phyloP scores from a whole-genome alignment of 768 basidiomycete species.

The Trametes cingulata region DNA sequence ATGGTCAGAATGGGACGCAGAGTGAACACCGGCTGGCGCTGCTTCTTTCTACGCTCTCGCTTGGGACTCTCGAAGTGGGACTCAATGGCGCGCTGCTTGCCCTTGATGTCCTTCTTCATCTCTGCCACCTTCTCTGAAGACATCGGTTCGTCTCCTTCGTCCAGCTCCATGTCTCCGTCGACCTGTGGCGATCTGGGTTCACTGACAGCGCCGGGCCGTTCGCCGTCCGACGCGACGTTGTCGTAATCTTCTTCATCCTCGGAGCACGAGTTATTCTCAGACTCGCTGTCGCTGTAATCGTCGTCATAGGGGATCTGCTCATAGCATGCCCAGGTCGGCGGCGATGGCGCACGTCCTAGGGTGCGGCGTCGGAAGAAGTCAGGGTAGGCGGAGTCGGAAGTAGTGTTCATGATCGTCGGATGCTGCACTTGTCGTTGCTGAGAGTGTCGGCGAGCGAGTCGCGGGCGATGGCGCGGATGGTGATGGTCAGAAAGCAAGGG shows the following conservation, averaged over 20 bases:
- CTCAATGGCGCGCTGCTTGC: conserved; percentile 79
- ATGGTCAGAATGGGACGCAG: conserved; percentile 85
- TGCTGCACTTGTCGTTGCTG: conserved; percentile 9
- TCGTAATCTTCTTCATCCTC: conserved; percentile 73
- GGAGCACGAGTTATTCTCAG: conserved; percentile 66
- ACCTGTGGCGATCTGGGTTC: conserved; percentile 32
- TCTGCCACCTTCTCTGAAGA: conserved; percentile 41
- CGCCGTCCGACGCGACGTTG: conserved; percentile 29
- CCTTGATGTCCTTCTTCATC: conserved; percentile 65
- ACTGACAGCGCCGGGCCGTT: conserved; percentile 29
- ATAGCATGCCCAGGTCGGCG: conserved; percentile 88
- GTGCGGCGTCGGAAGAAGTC: conserved; percentile 67
- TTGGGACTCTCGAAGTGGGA: conserved; percentile 55
- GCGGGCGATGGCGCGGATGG: conserved; percentile 16
- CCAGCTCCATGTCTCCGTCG: conserved; percentile 55
- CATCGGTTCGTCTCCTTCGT: conserved; percentile 37
- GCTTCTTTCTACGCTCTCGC: conserved; percentile 54
- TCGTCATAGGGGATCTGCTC: conserved; percentile 81
- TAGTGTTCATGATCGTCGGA: conserved; percentile 26
- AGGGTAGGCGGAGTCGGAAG: conserved; percentile 25
- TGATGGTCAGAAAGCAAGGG: conserved; percentile 26
- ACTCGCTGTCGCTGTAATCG: conserved; percentile 53
- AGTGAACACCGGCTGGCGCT: conserved; percentile 55
- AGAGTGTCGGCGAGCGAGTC: conserved; percentile 8
- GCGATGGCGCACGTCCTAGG: conserved; percentile 78